Percentiles rank a stretch among this genome's conserved stretches.
phyloP scores from a whole-genome alignment of 140 eudicot genomes.

The Bidens hawaiensis region DNA sequence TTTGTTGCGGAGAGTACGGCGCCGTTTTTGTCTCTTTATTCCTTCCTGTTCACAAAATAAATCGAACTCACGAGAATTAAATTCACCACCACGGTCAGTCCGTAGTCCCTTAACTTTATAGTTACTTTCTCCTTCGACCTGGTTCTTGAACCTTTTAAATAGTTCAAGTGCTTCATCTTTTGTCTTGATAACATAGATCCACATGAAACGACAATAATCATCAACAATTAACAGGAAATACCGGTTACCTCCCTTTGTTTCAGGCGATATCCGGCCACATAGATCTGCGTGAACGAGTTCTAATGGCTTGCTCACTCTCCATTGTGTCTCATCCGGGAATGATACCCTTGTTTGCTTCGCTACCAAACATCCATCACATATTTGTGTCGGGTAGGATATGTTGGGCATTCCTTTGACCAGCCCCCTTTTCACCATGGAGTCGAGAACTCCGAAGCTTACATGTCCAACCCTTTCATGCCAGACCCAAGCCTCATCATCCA shows the following conservation, averaged over 20 bases:
- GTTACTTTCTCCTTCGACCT: neutral
- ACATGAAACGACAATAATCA: neutral
- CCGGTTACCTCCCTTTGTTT: neutral
- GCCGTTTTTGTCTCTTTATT: no score
- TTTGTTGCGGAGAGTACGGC: no score
- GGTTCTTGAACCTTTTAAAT: no score
- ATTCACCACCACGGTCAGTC: neutral
- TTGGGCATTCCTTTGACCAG: no score
- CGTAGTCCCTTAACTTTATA: neutral
- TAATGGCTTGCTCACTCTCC: neutral
- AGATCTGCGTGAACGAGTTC: neutral
- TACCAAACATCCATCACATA: no score
- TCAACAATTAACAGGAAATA: neutral
- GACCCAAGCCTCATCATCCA: no score
- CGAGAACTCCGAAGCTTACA: no score
- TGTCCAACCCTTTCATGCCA: no score
- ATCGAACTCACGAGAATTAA: no score
- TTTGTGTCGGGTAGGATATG: no score
- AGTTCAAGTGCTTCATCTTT: neutral
- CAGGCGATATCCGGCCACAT: neutral
- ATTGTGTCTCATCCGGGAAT: neutral
- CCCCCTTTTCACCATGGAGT: no score
- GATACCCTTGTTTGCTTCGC: neutral
- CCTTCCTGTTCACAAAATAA: no score
- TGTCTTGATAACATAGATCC: neutral